These are phyloP conservation scores for Cucurbita moschata DNA, from an alignment of 306 rosid genomes.

Conservation along the genomic window DNA sequence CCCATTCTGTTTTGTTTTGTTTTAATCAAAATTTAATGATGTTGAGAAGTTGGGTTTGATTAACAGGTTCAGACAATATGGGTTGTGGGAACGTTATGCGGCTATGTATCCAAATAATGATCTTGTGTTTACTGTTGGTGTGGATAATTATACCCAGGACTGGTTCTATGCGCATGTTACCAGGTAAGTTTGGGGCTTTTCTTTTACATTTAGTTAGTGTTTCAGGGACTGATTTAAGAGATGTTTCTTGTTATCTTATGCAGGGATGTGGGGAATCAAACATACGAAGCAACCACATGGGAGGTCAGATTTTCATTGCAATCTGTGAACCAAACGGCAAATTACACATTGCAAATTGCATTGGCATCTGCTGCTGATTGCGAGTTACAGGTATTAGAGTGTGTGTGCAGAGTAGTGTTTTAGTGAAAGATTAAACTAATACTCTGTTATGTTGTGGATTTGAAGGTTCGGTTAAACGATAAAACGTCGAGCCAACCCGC, in stretches of 20 bases:
- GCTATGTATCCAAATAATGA: constrained; percentile 15
- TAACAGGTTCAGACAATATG: constrained; percentile 20
- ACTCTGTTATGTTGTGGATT: background rate
- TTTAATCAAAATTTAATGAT: background rate
- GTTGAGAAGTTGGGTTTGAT: background rate
- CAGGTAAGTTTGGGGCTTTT: background rate
- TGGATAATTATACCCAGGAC: background rate
- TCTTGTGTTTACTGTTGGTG: constrained; percentile 10
- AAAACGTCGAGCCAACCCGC: background rate
- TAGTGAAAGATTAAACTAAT: background rate
- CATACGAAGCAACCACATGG: constrained; percentile 50
- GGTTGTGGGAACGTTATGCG: constrained; percentile 21
- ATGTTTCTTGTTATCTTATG: background rate
- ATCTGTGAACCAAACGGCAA: constrained; percentile 1
- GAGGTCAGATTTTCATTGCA: constrained; percentile 33
- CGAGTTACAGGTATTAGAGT: constrained; percentile 31
- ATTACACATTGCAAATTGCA: constrained; percentile 63
- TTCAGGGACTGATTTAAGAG: background rate
- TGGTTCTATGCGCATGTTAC: constrained; percentile 22
- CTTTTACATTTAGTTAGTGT: background rate
- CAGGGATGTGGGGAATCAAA: constrained; percentile 19
- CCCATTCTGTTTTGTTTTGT: background rate
- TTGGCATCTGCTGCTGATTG: constrained; percentile 36
- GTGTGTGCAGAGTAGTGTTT: background rate
- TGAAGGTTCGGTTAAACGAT: constrained; percentile 49